Conservation (phyloP, 257 asterid genomes). For the Asclepias syriaca region DNA sequence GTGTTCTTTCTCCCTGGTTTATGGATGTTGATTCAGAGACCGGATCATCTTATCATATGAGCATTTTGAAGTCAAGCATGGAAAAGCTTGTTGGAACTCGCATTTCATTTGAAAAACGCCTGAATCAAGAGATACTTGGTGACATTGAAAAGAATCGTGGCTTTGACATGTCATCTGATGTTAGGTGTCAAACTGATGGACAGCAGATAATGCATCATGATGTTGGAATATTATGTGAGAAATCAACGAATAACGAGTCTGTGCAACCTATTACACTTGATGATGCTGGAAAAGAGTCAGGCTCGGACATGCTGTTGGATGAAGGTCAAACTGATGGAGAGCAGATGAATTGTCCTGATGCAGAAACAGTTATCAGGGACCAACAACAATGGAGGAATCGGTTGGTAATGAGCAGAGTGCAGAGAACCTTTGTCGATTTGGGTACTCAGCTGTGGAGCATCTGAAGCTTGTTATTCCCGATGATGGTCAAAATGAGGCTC, state of each 20-base stretch:
- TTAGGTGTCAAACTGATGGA: slow-evolving; percentile 18
- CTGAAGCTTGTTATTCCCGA: slow-evolving; percentile 33
- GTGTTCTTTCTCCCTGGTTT: slow-evolving; percentile 44
- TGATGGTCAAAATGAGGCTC: slow-evolving; percentile 35
- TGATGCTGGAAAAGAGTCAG: slow-evolving; percentile 35
- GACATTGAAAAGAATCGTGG: slow-evolving; percentile 35
- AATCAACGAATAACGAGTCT: slow-evolving; percentile 6
- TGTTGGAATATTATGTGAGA: slow-evolving; percentile 1
- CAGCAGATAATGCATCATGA: slow-evolving; percentile 18
- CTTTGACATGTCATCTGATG: slow-evolving; percentile 28
- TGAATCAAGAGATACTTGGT: slow-evolving; percentile 50
- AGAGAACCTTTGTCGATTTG: slow-evolving; percentile 28
- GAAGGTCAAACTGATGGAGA: slow-evolving; percentile 22
- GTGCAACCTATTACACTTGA: slow-evolving; percentile 33
- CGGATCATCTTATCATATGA: slow-evolving; percentile 21
- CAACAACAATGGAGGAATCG: slow-evolving; percentile 4
- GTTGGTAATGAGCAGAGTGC: slow-evolving; percentile 8
- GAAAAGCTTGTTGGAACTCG: slow-evolving; percentile 36
- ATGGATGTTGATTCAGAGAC: slow-evolving; percentile 24
- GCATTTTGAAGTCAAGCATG: slow-evolving; percentile 26
- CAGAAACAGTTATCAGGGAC: slow-evolving; percentile 17
- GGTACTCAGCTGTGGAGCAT: slow-evolving; percentile 32
- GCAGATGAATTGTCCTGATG: slow-evolving; percentile 18
- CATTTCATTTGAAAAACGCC: slow-evolving; percentile 43
- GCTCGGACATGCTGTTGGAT: slow-evolving; percentile 23